Base-by-base conservation (phyloP, 2,329 filamentous ascomycete genomes). In the Cercospora berteroae region DNA sequence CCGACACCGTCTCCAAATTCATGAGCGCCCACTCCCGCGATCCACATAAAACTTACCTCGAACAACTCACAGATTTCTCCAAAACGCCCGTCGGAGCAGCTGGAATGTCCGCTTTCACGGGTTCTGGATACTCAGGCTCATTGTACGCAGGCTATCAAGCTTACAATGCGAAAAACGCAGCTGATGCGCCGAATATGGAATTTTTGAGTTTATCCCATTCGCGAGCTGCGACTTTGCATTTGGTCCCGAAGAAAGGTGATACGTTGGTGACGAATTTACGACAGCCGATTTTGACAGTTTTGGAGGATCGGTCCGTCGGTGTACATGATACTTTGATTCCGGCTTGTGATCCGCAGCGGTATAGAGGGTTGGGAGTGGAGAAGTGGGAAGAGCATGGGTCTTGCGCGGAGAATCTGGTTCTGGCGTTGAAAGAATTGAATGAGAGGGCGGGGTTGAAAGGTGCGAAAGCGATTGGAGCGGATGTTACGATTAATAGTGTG, bases 11-110 rank as follows among this genome's bases (percentile, higher is more conserved):
- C 5, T 82, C 81, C 44, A 77, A 81, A 6, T 83, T 84, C 70
- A 79, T 82, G 62, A 70, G 78, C 36, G 79, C 77, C 71, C 81
- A 83, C 68, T 72, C 80, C 27, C 78, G 81, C 36, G 81, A 84
- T 67, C 80, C 80, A 2, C 81, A 78, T 62, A 84, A 84, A 71
- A 80, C 80, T 55, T 83, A 83, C 68, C 77, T 82, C 4, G 81
- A 84, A 70, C 83, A 84, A 69, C 74, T 84, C 13, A 81, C 82
- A 65, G 82, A 83, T 65, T 84, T 84, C 68, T 82, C 80, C 0
- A 82, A 83, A 70, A 84, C 83, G 6, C 83, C 83, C 4, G 82
- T 84, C 4, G 83, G 83, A 13, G 83, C 82, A 44, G 82, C 81
- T 44, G 79, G 80, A 75, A 67, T 77, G 64, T 71, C 71, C 80